Evolutionary conservation across 306 rosid genomes (phyloP), one percentile per base, ranked within the genome.

Genomic region (Ormosia emarginata): DNA sequence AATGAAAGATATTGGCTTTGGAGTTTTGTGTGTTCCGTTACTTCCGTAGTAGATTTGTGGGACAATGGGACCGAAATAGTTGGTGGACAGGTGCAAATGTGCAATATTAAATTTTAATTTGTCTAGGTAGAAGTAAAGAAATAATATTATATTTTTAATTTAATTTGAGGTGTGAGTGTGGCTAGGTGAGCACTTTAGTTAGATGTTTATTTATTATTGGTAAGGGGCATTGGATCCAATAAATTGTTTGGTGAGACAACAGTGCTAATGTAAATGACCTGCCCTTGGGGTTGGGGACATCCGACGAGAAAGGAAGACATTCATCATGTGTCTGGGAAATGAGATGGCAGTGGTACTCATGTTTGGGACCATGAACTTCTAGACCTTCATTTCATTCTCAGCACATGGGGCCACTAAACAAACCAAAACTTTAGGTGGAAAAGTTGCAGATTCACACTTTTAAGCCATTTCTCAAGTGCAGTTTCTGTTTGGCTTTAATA

Each of bases 221-320:
- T 67, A 67, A 75, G 44, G 64, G 67, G 90, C 83, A 79, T 86
- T 83, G 84, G 87, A 86, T 89, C 90, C 87, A 62, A 86, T 82
- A 13, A 82, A 77, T 6, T 62, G 88, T 78, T 71, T 84, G 88
- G 81, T 87, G 67, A 68, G 81, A 86, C 39, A 74, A 79, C 46
- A 47, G 46, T 74, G 61, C 29, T 61, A 72, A 39, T 80, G 55
- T 65, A 73, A 79, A 86, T 76, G 87, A 70, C 78, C 73, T 67
- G 81, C 24, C 56, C 74, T 47, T 39, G 13, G 46, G 76, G 79
- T n/a, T 57, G 58, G 46, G 76, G 79, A 70, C 79, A 62, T 61
- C 53, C 52, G 71, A 80, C 33, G 58, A 74, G 79, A 75, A 63
- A 79, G 70, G 24, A 77, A 69, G 85, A 83, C 90, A 86, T 86